Evolutionary conservation across 208 protist species (phyloP).

Genomic region (Angomonas ambiguus): DNA sequence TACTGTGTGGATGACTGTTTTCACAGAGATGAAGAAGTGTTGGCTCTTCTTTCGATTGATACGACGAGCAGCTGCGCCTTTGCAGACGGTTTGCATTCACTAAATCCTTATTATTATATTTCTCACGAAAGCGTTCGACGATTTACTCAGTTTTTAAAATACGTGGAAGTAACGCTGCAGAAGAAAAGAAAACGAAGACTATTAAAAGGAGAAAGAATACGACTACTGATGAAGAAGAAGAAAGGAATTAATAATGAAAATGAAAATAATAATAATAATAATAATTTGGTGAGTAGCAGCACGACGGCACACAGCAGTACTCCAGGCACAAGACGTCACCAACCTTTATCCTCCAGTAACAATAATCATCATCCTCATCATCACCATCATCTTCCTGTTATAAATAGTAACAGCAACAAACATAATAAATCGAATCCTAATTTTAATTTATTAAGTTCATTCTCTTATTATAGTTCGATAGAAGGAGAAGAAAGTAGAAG

Average conservation of each 20-base stretch:
- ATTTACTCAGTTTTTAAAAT: too few species aligned
- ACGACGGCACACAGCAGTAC: neutral
- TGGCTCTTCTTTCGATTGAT: conserved; percentile 44
- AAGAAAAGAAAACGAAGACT: neutral
- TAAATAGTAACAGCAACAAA: neutral
- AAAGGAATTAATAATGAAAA: neutral
- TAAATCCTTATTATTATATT: conserved; percentile 13
- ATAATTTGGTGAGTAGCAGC: neutral
- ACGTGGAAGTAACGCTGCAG: neutral
- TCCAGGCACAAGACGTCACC: too few species aligned
- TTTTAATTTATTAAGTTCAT: neutral
- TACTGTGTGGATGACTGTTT: conserved; percentile 34
- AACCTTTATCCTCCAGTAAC: too few species aligned
- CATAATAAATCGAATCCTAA: neutral
- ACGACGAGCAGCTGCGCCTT: conserved; percentile 54
- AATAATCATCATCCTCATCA: neutral
- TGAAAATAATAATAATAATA: neutral
- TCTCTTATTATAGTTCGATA: too few species aligned
- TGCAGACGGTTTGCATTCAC: conserved; percentile 32
- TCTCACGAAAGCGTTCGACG: too few species aligned
- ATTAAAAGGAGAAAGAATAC: neutral
- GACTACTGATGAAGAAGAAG: neutral
- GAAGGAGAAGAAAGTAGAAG: neutral
- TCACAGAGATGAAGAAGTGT: conserved; percentile 44
- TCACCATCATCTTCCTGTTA: neutral